Evolutionary conservation across 108 stramenopile species (phyloP).

Genomic region (Chaetoceros muelleri): DNA sequence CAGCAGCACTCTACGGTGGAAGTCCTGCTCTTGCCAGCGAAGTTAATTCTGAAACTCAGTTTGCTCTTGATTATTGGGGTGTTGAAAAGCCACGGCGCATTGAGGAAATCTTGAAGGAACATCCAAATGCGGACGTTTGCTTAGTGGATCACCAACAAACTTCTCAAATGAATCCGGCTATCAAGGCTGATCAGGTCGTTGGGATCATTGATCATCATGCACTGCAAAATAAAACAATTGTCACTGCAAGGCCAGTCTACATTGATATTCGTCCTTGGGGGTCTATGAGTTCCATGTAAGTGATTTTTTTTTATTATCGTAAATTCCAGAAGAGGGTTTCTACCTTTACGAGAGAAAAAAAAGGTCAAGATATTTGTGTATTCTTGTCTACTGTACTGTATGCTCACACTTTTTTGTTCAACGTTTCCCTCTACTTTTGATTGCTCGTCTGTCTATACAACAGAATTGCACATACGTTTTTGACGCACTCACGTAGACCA

Average conservation of each 20-base stretch:
- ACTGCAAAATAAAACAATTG: slow-evolving; percentile 56
- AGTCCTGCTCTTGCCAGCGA: slow-evolving; percentile 36
- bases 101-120: slow-evolving; percentile 32
- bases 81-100: slow-evolving; percentile 23
- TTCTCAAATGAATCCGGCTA: slow-evolving; percentile 53
- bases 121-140: slow-evolving; percentile 38
- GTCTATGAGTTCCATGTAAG: slow-evolving; percentile 25
- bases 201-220: slow-evolving; percentile 82
- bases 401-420: neutral
- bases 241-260: slow-evolving; percentile 63
- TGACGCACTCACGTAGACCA: slow-evolving; percentile 32
- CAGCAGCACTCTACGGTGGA: slow-evolving; percentile 55
- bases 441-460: neutral
- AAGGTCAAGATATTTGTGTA: no score
- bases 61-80: slow-evolving; percentile 33
- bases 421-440: neutral
- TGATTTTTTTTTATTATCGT: no score
- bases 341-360: no score
- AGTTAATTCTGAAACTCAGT: slow-evolving; percentile 51
- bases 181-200: slow-evolving; percentile 42
- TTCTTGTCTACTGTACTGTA: slow-evolving; percentile 10
- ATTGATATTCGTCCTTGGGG: slow-evolving; percentile 81
- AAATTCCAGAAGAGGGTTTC: no score
- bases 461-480: slow-evolving; percentile 57
- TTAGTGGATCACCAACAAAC: slow-evolving; percentile 71